Percentiles rank a stretch among this genome's conserved stretches.
phyloP scores from a whole-genome alignment of 768 basidiomycete species.

The Panaeolus cyanescens region DNA sequence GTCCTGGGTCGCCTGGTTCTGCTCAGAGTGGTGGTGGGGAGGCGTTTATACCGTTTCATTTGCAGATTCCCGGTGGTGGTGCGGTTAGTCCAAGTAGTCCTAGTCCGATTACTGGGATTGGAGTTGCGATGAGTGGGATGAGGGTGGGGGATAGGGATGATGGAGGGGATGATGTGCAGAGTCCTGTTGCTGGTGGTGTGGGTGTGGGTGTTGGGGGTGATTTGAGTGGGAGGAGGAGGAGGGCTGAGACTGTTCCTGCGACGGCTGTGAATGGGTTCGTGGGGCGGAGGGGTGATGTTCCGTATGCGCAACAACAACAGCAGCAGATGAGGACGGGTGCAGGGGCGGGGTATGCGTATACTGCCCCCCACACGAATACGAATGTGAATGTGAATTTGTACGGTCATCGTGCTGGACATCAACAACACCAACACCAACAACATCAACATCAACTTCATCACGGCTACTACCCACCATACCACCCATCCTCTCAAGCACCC shows the following conservation, averaged over 20 bases:
- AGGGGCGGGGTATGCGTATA: neutral
- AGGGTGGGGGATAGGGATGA: neutral
- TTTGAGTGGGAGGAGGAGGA: constrained; percentile 14
- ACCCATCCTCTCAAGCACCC: too few relatives aligned
- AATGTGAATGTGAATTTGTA: neutral
- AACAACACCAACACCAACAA: neutral
- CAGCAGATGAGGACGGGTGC: neutral
- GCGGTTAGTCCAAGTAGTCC: neutral
- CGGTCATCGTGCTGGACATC: neutral
- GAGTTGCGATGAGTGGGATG: neutral
- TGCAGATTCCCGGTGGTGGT: constrained; percentile 9
- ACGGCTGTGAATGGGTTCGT: neutral
- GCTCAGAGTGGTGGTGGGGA: neutral
- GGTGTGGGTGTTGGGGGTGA: neutral
- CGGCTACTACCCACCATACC: too few relatives aligned
- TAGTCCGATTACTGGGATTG: neutral
- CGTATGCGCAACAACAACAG: neutral
- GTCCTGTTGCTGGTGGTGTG: neutral
- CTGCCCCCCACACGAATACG: neutral
- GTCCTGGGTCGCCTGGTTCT: neutral
- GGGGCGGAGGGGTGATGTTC: neutral
- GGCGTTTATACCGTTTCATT: constrained; percentile 20
- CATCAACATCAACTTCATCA: neutral
- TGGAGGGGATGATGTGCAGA: neutral
- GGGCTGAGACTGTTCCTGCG: constrained; percentile 21